Evolutionary conservation across 768 basidiomycete genomes (phyloP).

Genomic region (Exidia glandulosa): DNA sequence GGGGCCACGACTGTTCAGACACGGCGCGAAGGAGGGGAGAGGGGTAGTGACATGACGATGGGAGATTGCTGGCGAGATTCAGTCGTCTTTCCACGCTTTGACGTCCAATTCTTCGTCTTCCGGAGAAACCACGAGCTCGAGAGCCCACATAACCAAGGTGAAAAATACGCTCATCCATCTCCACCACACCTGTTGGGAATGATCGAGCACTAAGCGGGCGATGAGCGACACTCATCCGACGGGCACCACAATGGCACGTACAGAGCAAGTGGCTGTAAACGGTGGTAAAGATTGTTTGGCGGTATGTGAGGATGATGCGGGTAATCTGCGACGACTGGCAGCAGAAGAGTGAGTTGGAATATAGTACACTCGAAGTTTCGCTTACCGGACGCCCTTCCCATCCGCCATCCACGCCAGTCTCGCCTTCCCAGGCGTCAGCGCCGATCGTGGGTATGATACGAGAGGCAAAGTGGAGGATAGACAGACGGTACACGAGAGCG

Average conservation of each 20-base stretch:
- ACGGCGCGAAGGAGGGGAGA: too few species aligned
- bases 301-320: constrained; percentile 65
- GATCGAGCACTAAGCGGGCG: constrained; percentile 53
- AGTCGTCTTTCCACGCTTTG: constrained; percentile 76
- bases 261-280: constrained; percentile 80
- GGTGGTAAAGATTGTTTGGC: constrained; percentile 74
- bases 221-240: not conserved
- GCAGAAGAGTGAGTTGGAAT: not conserved
- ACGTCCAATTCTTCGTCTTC: constrained; percentile 48
- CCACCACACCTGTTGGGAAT: constrained; percentile 90
- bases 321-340: constrained; percentile 65
- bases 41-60: too few species aligned
- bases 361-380: not conserved
- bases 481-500: constrained; percentile 68
- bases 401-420: constrained; percentile 46
- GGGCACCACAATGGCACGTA: constrained; percentile 28
- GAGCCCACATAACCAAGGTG: constrained; percentile 70
- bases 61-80: constrained; percentile 10
- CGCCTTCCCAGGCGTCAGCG: constrained; percentile 65
- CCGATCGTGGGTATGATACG: constrained; percentile 78
- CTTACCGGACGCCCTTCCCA: constrained; percentile 70
- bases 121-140: constrained; percentile 70
- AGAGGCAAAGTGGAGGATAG: constrained; percentile 71
- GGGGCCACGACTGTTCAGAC: too few species aligned
- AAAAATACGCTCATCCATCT: constrained; percentile 87